Percentiles rank a stretch among this genome's conserved stretches.
phyloP scores from a whole-genome alignment of 192 early-diverging fungal genomes.

The Backusella morwellensis region DNA sequence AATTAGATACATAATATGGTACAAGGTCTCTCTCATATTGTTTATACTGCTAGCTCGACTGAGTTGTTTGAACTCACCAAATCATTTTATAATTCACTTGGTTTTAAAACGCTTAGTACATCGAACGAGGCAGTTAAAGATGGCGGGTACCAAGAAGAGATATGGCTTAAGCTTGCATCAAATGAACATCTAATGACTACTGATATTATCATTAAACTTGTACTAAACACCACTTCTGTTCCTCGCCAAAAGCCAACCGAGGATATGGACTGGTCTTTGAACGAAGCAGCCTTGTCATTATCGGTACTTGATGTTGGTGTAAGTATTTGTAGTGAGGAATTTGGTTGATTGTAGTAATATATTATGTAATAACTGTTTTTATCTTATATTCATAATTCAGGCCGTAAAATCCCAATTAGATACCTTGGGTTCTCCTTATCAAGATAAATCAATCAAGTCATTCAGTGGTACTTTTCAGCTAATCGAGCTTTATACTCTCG shows the following conservation, averaged over 20 bases:
- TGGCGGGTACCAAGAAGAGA: background rate
- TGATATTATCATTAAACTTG: constrained; percentile 11
- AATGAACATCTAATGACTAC: background rate
- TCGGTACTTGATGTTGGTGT: constrained; percentile 15
- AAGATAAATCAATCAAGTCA: constrained; percentile 23
- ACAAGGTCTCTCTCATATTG: constrained; percentile 28
- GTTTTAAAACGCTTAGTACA: constrained; percentile 22
- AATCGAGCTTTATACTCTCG: constrained; percentile 55
- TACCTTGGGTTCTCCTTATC: constrained; percentile 37
- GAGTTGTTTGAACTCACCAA: constrained; percentile 10
- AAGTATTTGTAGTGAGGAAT: background rate
- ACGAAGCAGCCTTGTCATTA: constrained; percentile 15
- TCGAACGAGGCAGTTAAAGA: constrained; percentile 5
- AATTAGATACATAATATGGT: background rate
- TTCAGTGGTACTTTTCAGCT: constrained; percentile 19
- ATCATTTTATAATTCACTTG: constrained; percentile 28
- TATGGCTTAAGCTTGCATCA: constrained; percentile 9
- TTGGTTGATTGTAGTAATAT: background rate
- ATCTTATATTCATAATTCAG: constrained; percentile 19
- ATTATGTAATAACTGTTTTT: background rate
- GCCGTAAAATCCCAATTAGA: constrained; percentile 31
- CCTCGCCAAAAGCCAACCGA: background rate
- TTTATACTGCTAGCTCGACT: constrained; percentile 12
- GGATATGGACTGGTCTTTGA: constrained; percentile 13
- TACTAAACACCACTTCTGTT: background rate